A percentile compares a stretch with the other conserved stretches of the same genome.
These are phyloP conservation scores for Yarrowia deformans DNA, from an alignment of 805 yeast species.

Conservation along the genomic window DNA sequence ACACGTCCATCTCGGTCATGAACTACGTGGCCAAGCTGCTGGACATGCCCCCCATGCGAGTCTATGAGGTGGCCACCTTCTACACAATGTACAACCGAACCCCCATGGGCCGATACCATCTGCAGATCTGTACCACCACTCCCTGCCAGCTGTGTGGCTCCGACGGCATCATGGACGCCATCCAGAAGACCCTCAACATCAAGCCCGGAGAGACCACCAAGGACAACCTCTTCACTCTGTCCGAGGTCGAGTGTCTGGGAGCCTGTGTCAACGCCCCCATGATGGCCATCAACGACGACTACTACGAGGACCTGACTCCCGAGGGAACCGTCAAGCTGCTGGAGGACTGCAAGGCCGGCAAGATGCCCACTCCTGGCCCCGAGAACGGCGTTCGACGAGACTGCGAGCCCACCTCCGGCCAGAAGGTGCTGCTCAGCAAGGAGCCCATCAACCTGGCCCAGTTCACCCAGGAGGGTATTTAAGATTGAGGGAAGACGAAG, in stretches of 20 bases:
- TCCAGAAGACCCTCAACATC: conserved; percentile 64
- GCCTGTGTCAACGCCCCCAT: conserved; percentile 93
- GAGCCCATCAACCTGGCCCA: conserved; percentile 74
- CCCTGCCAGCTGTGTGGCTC: conserved; percentile 88
- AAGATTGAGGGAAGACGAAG: not conserved
- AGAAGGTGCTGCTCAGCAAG: conserved; percentile 63
- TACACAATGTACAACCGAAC: conserved; percentile 89
- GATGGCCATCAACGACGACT: conserved; percentile 84
- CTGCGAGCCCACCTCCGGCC: conserved; percentile 81
- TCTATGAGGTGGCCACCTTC: conserved; percentile 89
- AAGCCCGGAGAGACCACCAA: conserved; percentile 79
- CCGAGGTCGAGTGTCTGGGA: conserved; percentile 90
- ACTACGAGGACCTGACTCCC: conserved; percentile 78
- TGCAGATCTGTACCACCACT: conserved; percentile 88
- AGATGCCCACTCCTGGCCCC: conserved; percentile 71
- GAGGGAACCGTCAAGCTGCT: conserved; percentile 68
- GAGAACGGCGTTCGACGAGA: conserved; percentile 65
- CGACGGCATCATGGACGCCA: conserved; percentile 77
- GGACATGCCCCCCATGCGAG: conserved; percentile 94
- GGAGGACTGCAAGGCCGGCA: conserved; percentile 69
- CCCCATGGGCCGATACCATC: conserved; percentile 84
- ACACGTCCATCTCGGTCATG: conserved; percentile 86
- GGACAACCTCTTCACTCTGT: conserved; percentile 78
- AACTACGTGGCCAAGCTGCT: conserved; percentile 83
- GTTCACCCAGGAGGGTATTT: conserved; percentile 60